Evolutionary conservation across 78 protist genomes (phyloP), one percentile per base, ranked within the genome.

Genomic region (Chrysochromulina tobinii): DNA sequence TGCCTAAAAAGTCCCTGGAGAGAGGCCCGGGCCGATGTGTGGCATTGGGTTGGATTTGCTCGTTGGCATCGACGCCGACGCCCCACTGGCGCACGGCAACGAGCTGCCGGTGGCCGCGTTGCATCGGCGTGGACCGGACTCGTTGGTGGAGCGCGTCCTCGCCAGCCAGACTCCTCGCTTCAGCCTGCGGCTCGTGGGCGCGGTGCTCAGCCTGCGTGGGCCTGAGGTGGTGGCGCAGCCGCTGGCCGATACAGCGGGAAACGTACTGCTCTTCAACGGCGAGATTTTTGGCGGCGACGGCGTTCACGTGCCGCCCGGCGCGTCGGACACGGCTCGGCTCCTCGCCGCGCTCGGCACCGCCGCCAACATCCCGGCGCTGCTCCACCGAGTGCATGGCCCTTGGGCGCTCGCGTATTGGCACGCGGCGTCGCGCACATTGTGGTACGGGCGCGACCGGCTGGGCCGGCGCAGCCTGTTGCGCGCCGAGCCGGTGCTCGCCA

Each of bases 391-490:
- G 38, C 68, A 69, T 0, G 91, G 91, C 20, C 84, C 81, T 48
- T 88, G 57, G 21, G 91, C 91, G 38, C 38, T 88, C 84, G 55
- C 38, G 11, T 88, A 6, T 54, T 88, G 91, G 91, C 66, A 69
- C 38, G 84, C 14, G 51, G 12, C 21, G 51, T 0, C 8, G 11
- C 51, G 57, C 48, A 20, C 81, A 23, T 84, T 88, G n/a, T 88
- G 84, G 83, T 54, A 59, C n/a, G 91, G 91, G 1, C 81, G 91
- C 7, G 91, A 88, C 53, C 67, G 57, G 23, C 81, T 88, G 67
- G 91, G 91, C 27, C 79, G 91, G 58, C 67, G 91, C 61, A 69
- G 84, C 51, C 91, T 88, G 55, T 23, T 88, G 51, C 27, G 79
- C n/a, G 17, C 17, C 51, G 25, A 38, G 79, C n/a, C 3, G 15